Evolutionary conservation across 495 filamentous ascomycete genomes (phyloP).

Genomic region (Daldinia grandis): DNA sequence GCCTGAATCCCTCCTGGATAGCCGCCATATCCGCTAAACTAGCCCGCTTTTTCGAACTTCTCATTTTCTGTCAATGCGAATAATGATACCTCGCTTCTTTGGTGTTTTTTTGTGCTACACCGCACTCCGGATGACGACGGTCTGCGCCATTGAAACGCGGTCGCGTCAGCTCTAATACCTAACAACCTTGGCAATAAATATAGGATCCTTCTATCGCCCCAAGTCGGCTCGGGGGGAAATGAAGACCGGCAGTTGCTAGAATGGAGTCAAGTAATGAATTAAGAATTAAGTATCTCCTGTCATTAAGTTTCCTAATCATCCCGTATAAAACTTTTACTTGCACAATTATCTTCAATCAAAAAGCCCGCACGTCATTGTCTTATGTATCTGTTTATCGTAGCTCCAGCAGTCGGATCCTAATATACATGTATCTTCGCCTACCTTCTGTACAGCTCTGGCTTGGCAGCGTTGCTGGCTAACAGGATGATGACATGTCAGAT

Average conservation of each 20-base stretch:
- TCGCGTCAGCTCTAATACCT: slow-evolving; percentile 37
- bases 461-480: slow-evolving; percentile 41
- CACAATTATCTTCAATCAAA: slow-evolving; percentile 13
- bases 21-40: slow-evolving; percentile 32
- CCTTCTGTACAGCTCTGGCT: slow-evolving; percentile 14
- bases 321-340: neutral
- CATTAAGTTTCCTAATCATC: neutral
- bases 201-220: slow-evolving; percentile 15
- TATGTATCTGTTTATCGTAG: slow-evolving; percentile 16
- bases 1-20: slow-evolving; percentile 13
- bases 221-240: slow-evolving; percentile 9
- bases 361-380: neutral
- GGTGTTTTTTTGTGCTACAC: slow-evolving; percentile 15
- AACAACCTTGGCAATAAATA: slow-evolving; percentile 31
- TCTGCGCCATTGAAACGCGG: slow-evolving; percentile 29
- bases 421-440: slow-evolving; percentile 19
- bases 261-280: slow-evolving; percentile 2
- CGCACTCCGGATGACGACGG: slow-evolving; percentile 28
- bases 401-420: slow-evolving; percentile 1
- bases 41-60: slow-evolving; percentile 21
- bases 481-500: slow-evolving; percentile 44
- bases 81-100: slow-evolving; percentile 17
- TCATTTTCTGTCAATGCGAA: slow-evolving; percentile 16
- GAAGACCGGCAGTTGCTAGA: slow-evolving; percentile 27
- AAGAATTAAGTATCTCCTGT: slow-evolving; percentile 26